A percentile compares a stretch with the other conserved stretches of the same genome.
Evolutionary conservation across 805 yeast species (phyloP).

Genomic region (Saturnispora saitoi): DNA sequence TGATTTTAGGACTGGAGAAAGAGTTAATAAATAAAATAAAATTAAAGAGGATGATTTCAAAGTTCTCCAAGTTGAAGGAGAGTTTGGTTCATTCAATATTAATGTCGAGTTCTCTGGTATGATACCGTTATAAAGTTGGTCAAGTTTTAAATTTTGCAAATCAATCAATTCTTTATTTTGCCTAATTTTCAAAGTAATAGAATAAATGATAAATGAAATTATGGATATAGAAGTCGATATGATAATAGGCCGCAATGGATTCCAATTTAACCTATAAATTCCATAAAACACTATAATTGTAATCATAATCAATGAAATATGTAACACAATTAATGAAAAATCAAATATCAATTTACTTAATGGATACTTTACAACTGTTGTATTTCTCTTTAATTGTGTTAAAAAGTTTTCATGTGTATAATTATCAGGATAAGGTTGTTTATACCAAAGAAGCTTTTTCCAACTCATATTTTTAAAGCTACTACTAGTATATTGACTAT

Average conservation of each 20-base stretch:
- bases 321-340: constrained; percentile 58
- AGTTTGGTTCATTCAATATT: constrained; percentile 10
- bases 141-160: constrained; percentile 23
- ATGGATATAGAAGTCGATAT: constrained; percentile 29
- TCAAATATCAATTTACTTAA: constrained; percentile 61
- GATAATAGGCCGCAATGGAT: constrained; percentile 36
- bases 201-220: constrained; percentile 29
- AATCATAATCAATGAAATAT: constrained; percentile 52
- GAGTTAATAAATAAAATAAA: constrained; percentile 58
- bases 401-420: constrained; percentile 77
- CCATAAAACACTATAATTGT: constrained; percentile 66
- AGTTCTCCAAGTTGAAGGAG: constrained; percentile 26
- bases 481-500: too few species aligned
- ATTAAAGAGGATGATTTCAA: constrained; percentile 64
- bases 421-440: constrained; percentile 85
- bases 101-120: background rate
- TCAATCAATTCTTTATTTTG: constrained; percentile 24
- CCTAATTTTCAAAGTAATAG: constrained; percentile 23
- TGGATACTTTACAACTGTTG: constrained; percentile 62
- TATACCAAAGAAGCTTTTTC: constrained; percentile 78
- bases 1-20: constrained; percentile 86
- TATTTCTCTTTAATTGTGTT: constrained; percentile 68
- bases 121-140: constrained; percentile 15
- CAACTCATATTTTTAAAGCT: constrained; percentile 31
- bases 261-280: constrained; percentile 42